These are phyloP conservation scores for Jaltomata sinuosa DNA, from an alignment of 257 asterid species.

Conservation along the genomic window DNA sequence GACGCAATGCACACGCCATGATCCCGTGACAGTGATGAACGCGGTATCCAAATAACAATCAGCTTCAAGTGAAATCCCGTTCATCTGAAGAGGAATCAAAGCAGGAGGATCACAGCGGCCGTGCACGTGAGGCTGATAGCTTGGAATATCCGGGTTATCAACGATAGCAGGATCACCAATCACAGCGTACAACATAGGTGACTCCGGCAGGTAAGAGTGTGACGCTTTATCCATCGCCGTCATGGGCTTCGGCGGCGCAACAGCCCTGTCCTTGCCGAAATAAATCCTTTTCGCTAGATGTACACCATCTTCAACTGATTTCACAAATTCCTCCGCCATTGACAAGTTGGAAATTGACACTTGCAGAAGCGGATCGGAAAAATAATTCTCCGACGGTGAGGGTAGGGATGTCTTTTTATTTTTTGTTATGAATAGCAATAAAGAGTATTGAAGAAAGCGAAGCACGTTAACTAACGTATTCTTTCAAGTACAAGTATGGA, in stretches of 20 bases:
- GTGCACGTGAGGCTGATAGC: constrained; percentile 98
- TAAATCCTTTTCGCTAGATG: constrained; percentile 76
- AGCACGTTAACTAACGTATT: background rate
- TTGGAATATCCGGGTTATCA: constrained; percentile 94
- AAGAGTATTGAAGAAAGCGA: constrained; percentile 10
- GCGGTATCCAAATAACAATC: constrained; percentile 73
- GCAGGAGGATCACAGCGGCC: constrained; percentile 94
- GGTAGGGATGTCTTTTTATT: background rate
- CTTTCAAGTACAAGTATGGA: background rate
- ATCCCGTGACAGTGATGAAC: constrained; percentile 46
- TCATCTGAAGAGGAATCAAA: constrained; percentile 90
- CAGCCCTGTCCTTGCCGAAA: constrained; percentile 84
- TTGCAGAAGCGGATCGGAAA: background rate
- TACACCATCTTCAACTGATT: constrained; percentile 85
- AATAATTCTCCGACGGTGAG: background rate
- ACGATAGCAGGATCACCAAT: constrained; percentile 66
- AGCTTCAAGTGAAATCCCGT: constrained; percentile 46
- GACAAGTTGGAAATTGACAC: background rate
- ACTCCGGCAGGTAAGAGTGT: constrained; percentile 39
- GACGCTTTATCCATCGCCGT: constrained; percentile 54
- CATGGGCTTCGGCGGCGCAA: constrained; percentile 72
- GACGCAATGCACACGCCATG: constrained; percentile 95
- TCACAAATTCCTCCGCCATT: constrained; percentile 59
- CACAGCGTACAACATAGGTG: constrained; percentile 86
- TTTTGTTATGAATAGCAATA: background rate